phyloP scores from a whole-genome alignment of 108 stramenopile species.

The Chaetoceros tenuissimus region DNA sequence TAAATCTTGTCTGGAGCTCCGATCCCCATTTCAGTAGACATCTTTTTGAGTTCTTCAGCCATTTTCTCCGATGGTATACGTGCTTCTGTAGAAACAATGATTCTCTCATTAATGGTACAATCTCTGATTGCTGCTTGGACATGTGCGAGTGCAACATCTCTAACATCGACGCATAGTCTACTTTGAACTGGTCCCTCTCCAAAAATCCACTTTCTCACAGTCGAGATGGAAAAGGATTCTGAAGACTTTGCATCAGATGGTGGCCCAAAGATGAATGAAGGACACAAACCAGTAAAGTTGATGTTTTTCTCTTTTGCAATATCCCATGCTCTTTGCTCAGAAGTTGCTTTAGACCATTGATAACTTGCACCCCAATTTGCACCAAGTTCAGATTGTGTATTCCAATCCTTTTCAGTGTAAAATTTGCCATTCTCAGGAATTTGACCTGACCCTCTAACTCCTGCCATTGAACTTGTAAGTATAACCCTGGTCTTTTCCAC shows the following conservation, averaged over 20 bases:
- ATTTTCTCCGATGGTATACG: conserved; percentile 48
- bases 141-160: conserved; percentile 73
- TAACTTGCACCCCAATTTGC: conserved; percentile 73
- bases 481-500: conserved; percentile 30
- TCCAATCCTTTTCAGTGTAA: conserved; percentile 79
- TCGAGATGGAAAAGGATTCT: conserved; percentile 48
- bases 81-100: conserved; percentile 62
- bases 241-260: conserved; percentile 16
- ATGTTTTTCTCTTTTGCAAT: conserved; percentile 32
- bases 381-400: conserved; percentile 52
- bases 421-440: conserved; percentile 48
- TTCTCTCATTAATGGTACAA: conserved; percentile 33
- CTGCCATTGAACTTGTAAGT: conserved; percentile 80
- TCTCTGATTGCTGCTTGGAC: conserved; percentile 39
- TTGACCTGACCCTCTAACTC: conserved; percentile 73
- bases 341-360: conserved; percentile 78
- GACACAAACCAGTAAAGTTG: conserved; percentile 57
- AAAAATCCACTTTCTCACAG: conserved; percentile 61
- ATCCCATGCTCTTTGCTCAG: conserved; percentile 58
- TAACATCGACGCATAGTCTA: conserved; percentile 70
- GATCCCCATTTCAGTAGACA: conserved; percentile 11
- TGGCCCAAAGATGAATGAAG: conserved; percentile 80
- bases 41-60: conserved; percentile 39
- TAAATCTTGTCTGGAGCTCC: conserved; percentile 28
- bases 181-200: conserved; percentile 70